phyloP scores from a whole-genome alignment of 2,329 filamentous ascomycete genomes.

The Dryadomyces sulphureus region DNA sequence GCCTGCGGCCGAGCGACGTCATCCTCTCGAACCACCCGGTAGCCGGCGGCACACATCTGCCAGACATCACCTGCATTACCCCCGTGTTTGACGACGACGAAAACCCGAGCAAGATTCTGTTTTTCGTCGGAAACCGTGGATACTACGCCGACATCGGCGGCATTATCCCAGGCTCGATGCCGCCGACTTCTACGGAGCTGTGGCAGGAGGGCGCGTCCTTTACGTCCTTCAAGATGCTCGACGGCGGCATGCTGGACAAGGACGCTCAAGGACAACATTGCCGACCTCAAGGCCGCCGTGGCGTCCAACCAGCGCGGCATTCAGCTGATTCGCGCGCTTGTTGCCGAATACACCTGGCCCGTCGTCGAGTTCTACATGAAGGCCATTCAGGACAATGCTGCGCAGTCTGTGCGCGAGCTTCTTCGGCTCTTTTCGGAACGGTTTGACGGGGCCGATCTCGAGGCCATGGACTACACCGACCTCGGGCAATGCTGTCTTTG shows the following conservation, averaged over 20 bases:
- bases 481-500: slow-evolving; percentile 20
- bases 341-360: slow-evolving; percentile 46
- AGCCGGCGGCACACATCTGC: slow-evolving; percentile 46
- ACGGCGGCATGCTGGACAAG: slow-evolving; percentile 64
- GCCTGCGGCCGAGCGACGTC: slow-evolving; percentile 63
- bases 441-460: slow-evolving; percentile 18
- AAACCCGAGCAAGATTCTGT: slow-evolving; percentile 65
- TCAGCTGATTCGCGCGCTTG: slow-evolving; percentile 52
- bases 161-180: slow-evolving; percentile 71
- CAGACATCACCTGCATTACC: slow-evolving; percentile 69
- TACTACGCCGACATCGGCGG: slow-evolving; percentile 54
- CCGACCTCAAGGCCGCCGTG: slow-evolving; percentile 61
- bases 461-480: slow-evolving; percentile 24
- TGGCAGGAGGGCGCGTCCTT: slow-evolving; percentile 52
- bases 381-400: slow-evolving; percentile 69
- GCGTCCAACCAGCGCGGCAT: slow-evolving; percentile 65
- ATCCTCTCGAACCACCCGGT: slow-evolving; percentile 62
- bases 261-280: slow-evolving; percentile 58
- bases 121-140: too few relatives aligned
- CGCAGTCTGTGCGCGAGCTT: slow-evolving; percentile 54
- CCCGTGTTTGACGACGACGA: slow-evolving; percentile 51
- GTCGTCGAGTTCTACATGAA: slow-evolving; percentile 36
- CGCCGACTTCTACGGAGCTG: slow-evolving; percentile 51
- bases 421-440: slow-evolving; percentile 50
- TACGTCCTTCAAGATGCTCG: slow-evolving; percentile 55